phyloP scores from a whole-genome alignment of 768 basidiomycete species.

The Psilocybe cyanescens region DNA sequence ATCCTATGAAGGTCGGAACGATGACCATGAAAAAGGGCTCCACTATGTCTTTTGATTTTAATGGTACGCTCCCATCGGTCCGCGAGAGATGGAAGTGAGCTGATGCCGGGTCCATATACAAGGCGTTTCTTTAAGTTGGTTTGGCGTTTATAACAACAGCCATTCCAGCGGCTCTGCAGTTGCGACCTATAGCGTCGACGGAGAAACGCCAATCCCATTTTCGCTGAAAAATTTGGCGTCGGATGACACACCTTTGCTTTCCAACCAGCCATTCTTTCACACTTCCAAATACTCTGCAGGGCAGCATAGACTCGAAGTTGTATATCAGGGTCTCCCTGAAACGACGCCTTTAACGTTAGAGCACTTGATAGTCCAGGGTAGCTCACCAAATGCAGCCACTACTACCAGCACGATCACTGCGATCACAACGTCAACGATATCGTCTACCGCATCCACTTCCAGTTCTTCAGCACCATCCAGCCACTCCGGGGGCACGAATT shows the following conservation, averaged over 20 bases:
- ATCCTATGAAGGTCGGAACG: neutral
- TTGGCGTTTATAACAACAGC: neutral
- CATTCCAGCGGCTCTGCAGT: neutral
- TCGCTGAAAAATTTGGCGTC: neutral
- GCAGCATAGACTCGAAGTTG: neutral
- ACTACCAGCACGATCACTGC: neutral
- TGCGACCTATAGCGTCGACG: conserved; percentile 1
- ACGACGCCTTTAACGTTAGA: neutral
- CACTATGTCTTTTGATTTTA: neutral
- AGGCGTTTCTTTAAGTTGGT: neutral
- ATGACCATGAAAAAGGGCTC: neutral
- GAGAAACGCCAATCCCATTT: neutral
- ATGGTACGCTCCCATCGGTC: neutral
- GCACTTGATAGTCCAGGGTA: neutral
- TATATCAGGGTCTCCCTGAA: neutral
- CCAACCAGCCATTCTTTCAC: neutral
- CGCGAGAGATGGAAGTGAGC: neutral
- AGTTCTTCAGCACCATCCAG: neutral
- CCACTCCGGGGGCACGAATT: neutral
- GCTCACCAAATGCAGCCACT: neutral
- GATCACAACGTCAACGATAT: neutral
- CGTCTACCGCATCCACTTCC: neutral
- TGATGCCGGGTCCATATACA: neutral
- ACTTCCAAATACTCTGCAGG: neutral
- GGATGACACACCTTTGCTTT: neutral